These are phyloP conservation scores for Proliferodiscus dingleyae DNA, from an alignment of 2,329 filamentous ascomycete species.

Conservation along the genomic window DNA sequence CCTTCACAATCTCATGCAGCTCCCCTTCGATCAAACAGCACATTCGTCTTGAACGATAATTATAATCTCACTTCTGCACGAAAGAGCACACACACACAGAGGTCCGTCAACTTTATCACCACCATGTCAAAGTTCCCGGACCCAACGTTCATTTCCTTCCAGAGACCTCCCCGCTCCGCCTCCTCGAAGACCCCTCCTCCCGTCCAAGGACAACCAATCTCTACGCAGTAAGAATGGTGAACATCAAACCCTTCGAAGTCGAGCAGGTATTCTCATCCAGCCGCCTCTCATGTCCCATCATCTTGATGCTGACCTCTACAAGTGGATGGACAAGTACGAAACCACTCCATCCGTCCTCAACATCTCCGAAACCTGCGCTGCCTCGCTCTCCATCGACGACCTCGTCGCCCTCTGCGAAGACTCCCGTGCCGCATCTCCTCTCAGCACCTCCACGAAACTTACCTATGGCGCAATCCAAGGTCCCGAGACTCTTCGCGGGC, in stretches of 20 bases:
- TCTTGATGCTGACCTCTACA: slow-evolving; percentile 13
- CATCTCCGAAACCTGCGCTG: slow-evolving; percentile 74
- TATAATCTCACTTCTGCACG: no score
- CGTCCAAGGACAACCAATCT: neutral
- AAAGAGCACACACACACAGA: neutral
- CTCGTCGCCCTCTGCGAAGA: slow-evolving; percentile 55
- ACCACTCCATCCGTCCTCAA: slow-evolving; percentile 56
- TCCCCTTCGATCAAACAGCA: no score
- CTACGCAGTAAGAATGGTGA: slow-evolving; percentile 42
- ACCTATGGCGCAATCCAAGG: slow-evolving; percentile 72
- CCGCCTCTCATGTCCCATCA: neutral
- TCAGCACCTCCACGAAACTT: slow-evolving; percentile 54
- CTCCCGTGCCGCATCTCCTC: slow-evolving; percentile 37
- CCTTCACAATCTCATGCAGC: no score
- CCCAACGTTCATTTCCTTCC: neutral
- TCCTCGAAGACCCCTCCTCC: slow-evolving; percentile 8
- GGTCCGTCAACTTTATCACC: slow-evolving; percentile 1
- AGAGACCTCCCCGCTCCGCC: no score
- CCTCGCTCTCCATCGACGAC: slow-evolving; percentile 68
- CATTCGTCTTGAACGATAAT: no score
- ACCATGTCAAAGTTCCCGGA: neutral
- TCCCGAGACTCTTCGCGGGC: slow-evolving; percentile 56
- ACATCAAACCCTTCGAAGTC: slow-evolving; percentile 61
- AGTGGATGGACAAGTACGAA: slow-evolving; percentile 62
- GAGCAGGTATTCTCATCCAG: slow-evolving; percentile 51